Base-by-base conservation (phyloP, 176 grass and related monocot species). In the Poa annua region DNA sequence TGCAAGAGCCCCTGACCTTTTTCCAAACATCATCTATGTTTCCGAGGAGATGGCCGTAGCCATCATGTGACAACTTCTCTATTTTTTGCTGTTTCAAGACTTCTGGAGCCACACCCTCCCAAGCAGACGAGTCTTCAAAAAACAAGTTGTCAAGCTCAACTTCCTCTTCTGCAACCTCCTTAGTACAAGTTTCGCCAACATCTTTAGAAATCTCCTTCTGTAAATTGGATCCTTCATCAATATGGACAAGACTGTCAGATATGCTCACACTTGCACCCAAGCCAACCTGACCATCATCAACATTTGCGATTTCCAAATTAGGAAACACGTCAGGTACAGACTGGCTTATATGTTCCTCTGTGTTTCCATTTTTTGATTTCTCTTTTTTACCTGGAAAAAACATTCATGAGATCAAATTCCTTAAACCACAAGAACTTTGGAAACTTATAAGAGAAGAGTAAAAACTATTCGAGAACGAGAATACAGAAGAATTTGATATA, bases 21-120 rank as follows among this genome's bases (percentile, higher is more conserved):
- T 91, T 98, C 96, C 95, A 98, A 66, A 98, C 88, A 39, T 98
- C 92, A 78, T 98, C 96, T 86, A 98, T 89, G 78, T 86, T 98
- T 83, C 92, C 90, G 59, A 98, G 89, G 85, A 89, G 88, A 86
- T 98, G 53, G 2, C 84, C 91, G 80, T 90, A 93, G 54, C 88
- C 78, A 57, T 89, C 86, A 80, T 93, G 86, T 86, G 71, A 66
- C 62, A 94, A 77, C 66, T 92, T 84, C 69, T 91, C 92, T 88
- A 85, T 34, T 73, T 89, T 84, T 78, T 91, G 63, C 64, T 91
- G 87, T 61, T 87, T 94, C 82, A 86, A 65, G 33, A 84, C 81
- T 71, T 93, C 90, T 86, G 86, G 81, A 81, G 86, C 78, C 65
- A 91, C 80, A 67, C 65, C 78, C 60, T 74, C 84, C 62, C 82